phyloP scores from a whole-genome alignment of 768 basidiomycete genomes.

The Lentinula edodes region DNA sequence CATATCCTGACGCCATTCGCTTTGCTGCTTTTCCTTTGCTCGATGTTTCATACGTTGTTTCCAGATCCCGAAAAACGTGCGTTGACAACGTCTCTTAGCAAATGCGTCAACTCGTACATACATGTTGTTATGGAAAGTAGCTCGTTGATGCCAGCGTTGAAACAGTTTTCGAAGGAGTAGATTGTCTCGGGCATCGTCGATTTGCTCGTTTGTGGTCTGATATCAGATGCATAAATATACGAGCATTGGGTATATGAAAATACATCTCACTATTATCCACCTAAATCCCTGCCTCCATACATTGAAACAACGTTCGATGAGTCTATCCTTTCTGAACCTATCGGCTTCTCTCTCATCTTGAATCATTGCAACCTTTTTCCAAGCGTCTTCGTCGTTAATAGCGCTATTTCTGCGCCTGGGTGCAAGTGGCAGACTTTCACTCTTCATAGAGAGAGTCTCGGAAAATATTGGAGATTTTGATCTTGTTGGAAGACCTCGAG shows the following conservation, averaged over 20 bases:
- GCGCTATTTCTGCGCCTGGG: slow-evolving; percentile 39
- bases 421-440: neutral
- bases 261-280: slow-evolving; percentile 65
- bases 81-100: slow-evolving; percentile 40
- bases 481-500: slow-evolving; percentile 17
- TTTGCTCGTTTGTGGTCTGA: slow-evolving; percentile 72
- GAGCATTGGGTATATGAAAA: neutral
- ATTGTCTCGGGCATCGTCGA: slow-evolving; percentile 62
- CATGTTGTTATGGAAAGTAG: slow-evolving; percentile 29
- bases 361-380: slow-evolving; percentile 69
- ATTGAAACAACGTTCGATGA: slow-evolving; percentile 69
- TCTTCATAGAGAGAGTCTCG: neutral
- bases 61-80: slow-evolving; percentile 46
- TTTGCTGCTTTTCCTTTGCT: slow-evolving; percentile 49
- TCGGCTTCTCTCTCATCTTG: slow-evolving; percentile 71
- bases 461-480: neutral
- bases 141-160: slow-evolving; percentile 53
- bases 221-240: neutral
- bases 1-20: slow-evolving; percentile 65
- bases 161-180: slow-evolving; percentile 55
- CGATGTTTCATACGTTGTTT: slow-evolving; percentile 39
- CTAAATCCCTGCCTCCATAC: slow-evolving; percentile 67
- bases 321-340: slow-evolving; percentile 53
- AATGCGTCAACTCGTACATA: slow-evolving; percentile 37
- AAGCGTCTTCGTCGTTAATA: slow-evolving; percentile 70